These are phyloP conservation scores for Xylariaceae sp. DNA, from an alignment of 2,329 filamentous ascomycete genomes.

Conservation along the genomic window DNA sequence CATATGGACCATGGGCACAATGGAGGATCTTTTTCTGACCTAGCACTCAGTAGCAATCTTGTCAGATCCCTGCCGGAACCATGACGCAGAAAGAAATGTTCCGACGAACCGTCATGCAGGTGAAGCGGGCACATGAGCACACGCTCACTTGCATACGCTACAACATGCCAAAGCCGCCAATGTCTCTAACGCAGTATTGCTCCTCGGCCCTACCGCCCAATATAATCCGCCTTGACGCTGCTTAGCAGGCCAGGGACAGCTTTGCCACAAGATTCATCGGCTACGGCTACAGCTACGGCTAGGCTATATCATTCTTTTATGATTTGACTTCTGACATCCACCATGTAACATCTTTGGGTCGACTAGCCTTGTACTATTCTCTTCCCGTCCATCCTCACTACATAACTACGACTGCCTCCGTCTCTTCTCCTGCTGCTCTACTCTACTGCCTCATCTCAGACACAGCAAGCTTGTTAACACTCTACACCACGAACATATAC, in stretches of 20 bases:
- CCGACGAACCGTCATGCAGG: constrained; percentile 33
- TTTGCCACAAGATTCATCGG: constrained; percentile 23
- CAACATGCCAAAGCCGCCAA: constrained; percentile 34
- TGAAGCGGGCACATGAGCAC: constrained; percentile 32
- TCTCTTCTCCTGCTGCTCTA: background rate
- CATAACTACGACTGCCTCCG: constrained; percentile 17
- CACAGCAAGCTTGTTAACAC: background rate
- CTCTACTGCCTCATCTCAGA: background rate
- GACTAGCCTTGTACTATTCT: constrained; percentile 20
- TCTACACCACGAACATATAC: background rate
- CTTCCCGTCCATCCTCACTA: constrained; percentile 17
- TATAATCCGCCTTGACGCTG: constrained; percentile 33
- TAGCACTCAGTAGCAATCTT: constrained; percentile 19
- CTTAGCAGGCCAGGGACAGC: constrained; percentile 26
- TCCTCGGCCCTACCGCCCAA: constrained; percentile 35
- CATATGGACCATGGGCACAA: constrained; percentile 28
- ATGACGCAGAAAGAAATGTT: constrained; percentile 34
- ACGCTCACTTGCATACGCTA: constrained; percentile 30
- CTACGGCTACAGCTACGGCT: background rate
- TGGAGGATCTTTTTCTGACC: constrained; percentile 31
- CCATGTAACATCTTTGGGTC: constrained; percentile 29
- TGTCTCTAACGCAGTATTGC: constrained; percentile 33
- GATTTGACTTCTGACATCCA: constrained; percentile 27
- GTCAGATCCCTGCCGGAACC: constrained; percentile 34
- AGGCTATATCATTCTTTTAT: constrained; percentile 22